Evolutionary conservation across 495 filamentous ascomycete genomes (phyloP), one percentile per base, ranked within the genome.

Genomic region (Cercophora newfieldiana): DNA sequence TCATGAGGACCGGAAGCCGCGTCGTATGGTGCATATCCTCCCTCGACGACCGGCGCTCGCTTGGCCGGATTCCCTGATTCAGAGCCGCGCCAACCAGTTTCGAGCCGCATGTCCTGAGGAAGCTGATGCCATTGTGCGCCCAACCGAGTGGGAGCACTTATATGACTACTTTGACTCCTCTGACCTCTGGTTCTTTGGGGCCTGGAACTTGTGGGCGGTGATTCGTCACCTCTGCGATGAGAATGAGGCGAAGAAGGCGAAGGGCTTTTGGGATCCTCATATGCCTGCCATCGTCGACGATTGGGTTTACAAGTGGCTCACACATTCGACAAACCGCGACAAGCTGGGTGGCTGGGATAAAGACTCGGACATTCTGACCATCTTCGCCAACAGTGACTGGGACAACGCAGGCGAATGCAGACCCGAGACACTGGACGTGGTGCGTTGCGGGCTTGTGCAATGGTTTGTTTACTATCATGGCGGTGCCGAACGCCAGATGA

Each of bases 111-210:
- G 76, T 59, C 78, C 74, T 7, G 63, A 69, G 22, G 61, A 68
- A 8, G 78, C 75, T 37, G 71, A 69, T 61, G 63, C 59, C 49
- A 71, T 82, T 30, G 69, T 49, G 14, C 33, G 61, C 0, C 68
- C 68, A 1, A 25, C 30, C 0, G 28, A 18, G 16, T 82, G 68
- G 63, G 66, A 71, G 55, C 71, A 82, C 22, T 60, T 88, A 16
- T 79, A 83, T 64, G 56, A 79, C n/a, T 86, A 82, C 58, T 88
- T 83, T 62, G 85, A 88, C 66, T 68, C 73, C 2, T 63, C 74
- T 49, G 85, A 88, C 59, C 79, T 86, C 26, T 82, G 79, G 58
- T 16, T 73, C 28, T 63, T 80, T 18, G 79, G 82, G 5, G 72
- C 77, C 0, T 64, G 65, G 22, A 87, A 87, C 62, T 75, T 87